Base-by-base conservation (phyloP, 345 rosid genomes). In the Syzygium aromaticum region DNA sequence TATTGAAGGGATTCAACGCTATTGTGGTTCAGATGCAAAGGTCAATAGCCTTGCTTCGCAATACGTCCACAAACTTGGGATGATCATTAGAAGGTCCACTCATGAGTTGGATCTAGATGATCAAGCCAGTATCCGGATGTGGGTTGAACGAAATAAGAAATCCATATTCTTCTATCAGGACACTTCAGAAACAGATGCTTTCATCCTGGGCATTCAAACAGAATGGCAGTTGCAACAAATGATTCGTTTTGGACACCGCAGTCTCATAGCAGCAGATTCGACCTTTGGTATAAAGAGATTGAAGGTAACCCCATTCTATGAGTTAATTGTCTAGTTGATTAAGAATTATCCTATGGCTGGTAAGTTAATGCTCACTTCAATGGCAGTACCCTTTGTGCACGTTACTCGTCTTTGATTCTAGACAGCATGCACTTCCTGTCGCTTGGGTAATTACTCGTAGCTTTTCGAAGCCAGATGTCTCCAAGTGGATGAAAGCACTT, bases 191-290 rank as follows among this genome's bases (percentile, higher is more conserved):
- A 88, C 91, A 1, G 95, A 93, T 87, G 91, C 98, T 88, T 98
- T 95, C 85, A 91, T 98, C 90, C 92, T 98, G 28, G 99, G 99
- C 54, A 94, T 98, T 88, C 99, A 98, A 90, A 96, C 98, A 8
- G 98, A 98, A 90, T 96, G 98, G 98, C 98, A 95, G 92, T 89
- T 98, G 95, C 96, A 96, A 90, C 99, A 95, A 86, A 91, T 98
- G 91, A 91, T 95, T 49, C 95, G 98, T 13, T 98, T 96, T 88
- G 99, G 99, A 28, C 99, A 95, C 92, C 92, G 90, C 85, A 93
- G 95, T 92, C 94, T 95, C 43, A 84, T 98, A 90, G 98, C 97
- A 9, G 94, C 95, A 46, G 99, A 95, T 93, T 94, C 98, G 5
- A 94, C 98, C 52, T 98, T 98, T 85, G 98, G 99, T 89, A 93